Evolutionary conservation across 73 alveolate species (phyloP), one percentile per base, ranked within the genome.

Genomic region (Paramecium caudatum): DNA sequence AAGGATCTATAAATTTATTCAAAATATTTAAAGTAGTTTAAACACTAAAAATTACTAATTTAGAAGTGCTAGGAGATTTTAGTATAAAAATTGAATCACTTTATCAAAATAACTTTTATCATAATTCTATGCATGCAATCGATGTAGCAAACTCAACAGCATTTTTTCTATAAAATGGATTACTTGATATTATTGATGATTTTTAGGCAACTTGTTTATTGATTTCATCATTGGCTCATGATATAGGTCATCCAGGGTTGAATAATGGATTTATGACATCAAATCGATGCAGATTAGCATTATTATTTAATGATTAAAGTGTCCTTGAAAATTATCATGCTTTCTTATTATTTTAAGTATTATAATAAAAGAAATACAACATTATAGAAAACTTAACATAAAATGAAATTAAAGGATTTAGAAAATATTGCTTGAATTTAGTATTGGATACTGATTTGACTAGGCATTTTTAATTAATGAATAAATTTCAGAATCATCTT

Each of bases 241-340:
- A 93, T 32, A 25, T 81, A 25, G 96, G 92, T 12, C 96, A 93
- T 91, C 96, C 96, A 19, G 96, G 96, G 5, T 82, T 90, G 30
- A 93, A 91, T 62, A 93, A 93, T 46, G 82, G 82, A 23, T 93
- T 62, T 65, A 30, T 91, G 86, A 91, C 91, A 3, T 12, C 83
- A 17, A 93, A 91, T 36, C 61, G 63, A 62, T 86, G 82, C 43
- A 91, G 82, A 39, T 63, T 93, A 25, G 96, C 96, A 2, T 9
- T 93, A 25, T 62, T 91, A 46, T 93, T 80, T 55, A 74, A 74
- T 45, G 96, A 88, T 93, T 21, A 94, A 82, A 63, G 93, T 80
- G 97, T 94, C 25, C 82, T 94, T 5, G 97, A 94, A 46, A 94
- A 94, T 81, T 86, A 90, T 80, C 96, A 92, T 90, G 91, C 90